Conservation (phyloP, 768 basidiomycete species). For the Epithele typhae region DNA sequence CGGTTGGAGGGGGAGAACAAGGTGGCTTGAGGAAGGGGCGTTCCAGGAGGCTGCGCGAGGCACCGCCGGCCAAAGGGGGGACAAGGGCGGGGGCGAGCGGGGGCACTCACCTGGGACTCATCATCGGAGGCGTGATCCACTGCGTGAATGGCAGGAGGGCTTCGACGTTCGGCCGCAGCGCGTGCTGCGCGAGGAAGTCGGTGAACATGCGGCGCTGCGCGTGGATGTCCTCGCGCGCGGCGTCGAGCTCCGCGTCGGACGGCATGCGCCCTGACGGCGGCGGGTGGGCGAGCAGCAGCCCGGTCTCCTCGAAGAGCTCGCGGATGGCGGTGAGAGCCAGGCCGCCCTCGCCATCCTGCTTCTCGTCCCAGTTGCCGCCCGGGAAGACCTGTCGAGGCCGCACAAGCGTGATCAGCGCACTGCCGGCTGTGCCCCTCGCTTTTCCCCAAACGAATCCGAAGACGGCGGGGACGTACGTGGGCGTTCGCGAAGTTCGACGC, state of each 20-base stretch:
- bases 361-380: conserved; percentile 62
- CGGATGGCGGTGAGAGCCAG: conserved; percentile 62
- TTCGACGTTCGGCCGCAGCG: conserved; percentile 39
- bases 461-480: conserved; percentile 53
- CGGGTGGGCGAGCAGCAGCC: conserved; percentile 54
- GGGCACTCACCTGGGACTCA: conserved; percentile 40
- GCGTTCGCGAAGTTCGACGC: conserved; percentile 62
- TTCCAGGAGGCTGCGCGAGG: too few species aligned
- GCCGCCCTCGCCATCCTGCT: conserved; percentile 46
- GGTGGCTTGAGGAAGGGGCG: too few species aligned
- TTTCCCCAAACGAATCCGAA: background rate
- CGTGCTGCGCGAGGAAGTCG: conserved; percentile 45
- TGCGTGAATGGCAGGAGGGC: conserved; percentile 65
- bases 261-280: conserved; percentile 16
- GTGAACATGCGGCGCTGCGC: conserved; percentile 45
- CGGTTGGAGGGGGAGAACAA: too few species aligned
- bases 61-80: background rate
- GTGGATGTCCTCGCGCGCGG: conserved; percentile 54
- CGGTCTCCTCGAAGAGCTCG: conserved; percentile 77
- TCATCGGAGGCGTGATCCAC: conserved; percentile 67
- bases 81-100: background rate
- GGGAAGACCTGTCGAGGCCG: conserved; percentile 58
- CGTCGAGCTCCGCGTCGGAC: conserved; percentile 41
- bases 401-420: background rate
- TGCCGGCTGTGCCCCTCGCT: background rate